Evolutionary conservation across 2,329 filamentous ascomycete genomes (phyloP).

Genomic region (Colletotrichum spaethianum): DNA sequence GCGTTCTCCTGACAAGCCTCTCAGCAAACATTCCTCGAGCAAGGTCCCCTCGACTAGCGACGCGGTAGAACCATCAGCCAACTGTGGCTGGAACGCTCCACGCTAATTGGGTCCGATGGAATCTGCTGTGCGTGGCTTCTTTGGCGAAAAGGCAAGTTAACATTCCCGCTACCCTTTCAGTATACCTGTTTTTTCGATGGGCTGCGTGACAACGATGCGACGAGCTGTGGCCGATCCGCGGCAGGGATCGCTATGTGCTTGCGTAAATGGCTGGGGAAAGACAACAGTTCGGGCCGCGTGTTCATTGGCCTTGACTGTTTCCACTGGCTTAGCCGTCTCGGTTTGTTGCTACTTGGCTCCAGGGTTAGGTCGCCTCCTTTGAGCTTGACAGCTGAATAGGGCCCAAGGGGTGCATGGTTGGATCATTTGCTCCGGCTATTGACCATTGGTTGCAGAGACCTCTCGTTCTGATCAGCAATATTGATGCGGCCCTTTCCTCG

Average conservation of each 20-base stretch:
- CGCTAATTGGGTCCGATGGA: constrained; percentile 2
- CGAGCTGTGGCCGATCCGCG: constrained; percentile 32
- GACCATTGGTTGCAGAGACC: background rate
- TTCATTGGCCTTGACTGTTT: constrained; percentile 1
- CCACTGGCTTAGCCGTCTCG: constrained; percentile 3
- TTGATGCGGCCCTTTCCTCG: background rate
- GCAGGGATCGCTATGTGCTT: constrained; percentile 38
- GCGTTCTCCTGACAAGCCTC: background rate
- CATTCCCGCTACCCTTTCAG: constrained; percentile 21
- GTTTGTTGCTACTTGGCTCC: constrained; percentile 27
- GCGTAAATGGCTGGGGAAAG: constrained; percentile 36
- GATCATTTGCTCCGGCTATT: constrained; percentile 22
- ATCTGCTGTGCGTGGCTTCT: constrained; percentile 8
- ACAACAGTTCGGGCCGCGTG: constrained; percentile 11
- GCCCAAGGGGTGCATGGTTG: background rate
- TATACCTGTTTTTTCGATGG: constrained; percentile 35
- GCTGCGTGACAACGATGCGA: constrained; percentile 34
- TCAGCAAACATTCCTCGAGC: background rate
- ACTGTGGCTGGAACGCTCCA: constrained; percentile 21
- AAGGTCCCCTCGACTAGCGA: constrained; percentile 2
- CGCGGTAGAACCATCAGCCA: background rate
- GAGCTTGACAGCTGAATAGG: constrained; percentile 25
- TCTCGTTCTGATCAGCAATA: background rate
- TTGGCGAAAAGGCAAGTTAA: background rate
- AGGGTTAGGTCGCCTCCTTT: constrained; percentile 6